Conservation (phyloP, 2,329 filamentous ascomycete genomes). For the Colletotrichum chlorophyti region DNA sequence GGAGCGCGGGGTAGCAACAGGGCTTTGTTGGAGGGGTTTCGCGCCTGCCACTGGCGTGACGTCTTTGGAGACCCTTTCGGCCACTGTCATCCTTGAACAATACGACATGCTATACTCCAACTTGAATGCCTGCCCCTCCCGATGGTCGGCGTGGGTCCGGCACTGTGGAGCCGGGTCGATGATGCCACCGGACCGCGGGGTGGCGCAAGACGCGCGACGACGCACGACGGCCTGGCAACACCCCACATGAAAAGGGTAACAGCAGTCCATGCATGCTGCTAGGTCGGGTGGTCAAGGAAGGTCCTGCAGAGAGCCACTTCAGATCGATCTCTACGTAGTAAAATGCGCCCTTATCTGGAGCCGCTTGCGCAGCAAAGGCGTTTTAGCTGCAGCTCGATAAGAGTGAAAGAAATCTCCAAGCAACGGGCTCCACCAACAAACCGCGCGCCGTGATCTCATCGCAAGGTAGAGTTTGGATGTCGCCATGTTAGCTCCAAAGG, state of each 20-base stretch:
- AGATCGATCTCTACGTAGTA: neutral
- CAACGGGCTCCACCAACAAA: neutral
- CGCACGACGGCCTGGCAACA: slow-evolving; percentile 1
- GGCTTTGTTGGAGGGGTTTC: neutral
- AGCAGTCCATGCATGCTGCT: neutral
- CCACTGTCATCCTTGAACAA: too few species aligned
- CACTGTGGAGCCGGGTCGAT: slow-evolving; percentile 24
- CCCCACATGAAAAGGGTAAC: neutral
- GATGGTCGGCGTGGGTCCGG: slow-evolving; percentile 28
- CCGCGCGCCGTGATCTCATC: neutral
- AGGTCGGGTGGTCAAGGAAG: neutral
- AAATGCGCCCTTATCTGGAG: neutral
- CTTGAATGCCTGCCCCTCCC: slow-evolving; percentile 25
- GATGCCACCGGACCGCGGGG: slow-evolving; percentile 27
- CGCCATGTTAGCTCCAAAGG: slow-evolving; percentile 30
- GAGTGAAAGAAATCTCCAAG: neutral
- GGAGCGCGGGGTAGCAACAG: neutral
- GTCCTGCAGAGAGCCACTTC: neutral
- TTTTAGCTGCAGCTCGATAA: neutral
- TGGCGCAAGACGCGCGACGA: slow-evolving; percentile 25
- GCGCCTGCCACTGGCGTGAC: neutral
- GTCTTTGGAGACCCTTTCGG: slow-evolving; percentile 7
- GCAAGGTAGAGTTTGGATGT: slow-evolving; percentile 1
- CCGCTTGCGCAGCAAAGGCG: neutral
- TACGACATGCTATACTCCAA: slow-evolving; percentile 13